Conservation (phyloP, 345 rosid genomes). For the Excoecaria cochinchinensis region DNA sequence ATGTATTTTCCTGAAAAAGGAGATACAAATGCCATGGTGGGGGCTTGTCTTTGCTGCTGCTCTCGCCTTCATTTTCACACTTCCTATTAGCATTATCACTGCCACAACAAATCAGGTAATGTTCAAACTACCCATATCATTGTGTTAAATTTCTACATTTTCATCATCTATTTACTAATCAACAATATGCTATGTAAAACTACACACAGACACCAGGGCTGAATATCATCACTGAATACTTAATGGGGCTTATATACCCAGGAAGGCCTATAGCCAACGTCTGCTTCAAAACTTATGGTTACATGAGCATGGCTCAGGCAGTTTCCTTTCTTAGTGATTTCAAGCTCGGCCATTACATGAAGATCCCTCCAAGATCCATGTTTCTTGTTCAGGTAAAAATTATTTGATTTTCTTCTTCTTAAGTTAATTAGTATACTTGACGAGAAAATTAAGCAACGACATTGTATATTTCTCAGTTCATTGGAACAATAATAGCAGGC, state of each 20-base stretch:
- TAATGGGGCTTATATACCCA: slow-evolving; percentile 17
- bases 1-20: slow-evolving; percentile 32
- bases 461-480: neutral
- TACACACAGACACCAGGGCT: slow-evolving; percentile 20
- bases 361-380: slow-evolving; percentile 28
- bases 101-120: slow-evolving; percentile 53
- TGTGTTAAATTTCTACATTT: too few relatives aligned
- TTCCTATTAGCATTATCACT: slow-evolving; percentile 47
- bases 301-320: slow-evolving; percentile 23
- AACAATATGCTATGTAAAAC: neutral
- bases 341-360: slow-evolving; percentile 29
- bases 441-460: too few relatives aligned
- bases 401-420: neutral
- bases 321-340: slow-evolving; percentile 24
- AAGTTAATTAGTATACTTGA: neutral
- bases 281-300: slow-evolving; percentile 22
- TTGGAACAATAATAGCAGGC: slow-evolving; percentile 17
- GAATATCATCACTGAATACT: slow-evolving; percentile 20
- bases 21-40: slow-evolving; percentile 59
- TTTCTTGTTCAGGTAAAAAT: slow-evolving; percentile 17
- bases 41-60: slow-evolving; percentile 44
- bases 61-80: slow-evolving; percentile 43
- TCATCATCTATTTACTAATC: too few relatives aligned
- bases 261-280: slow-evolving; percentile 26
- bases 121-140: neutral